phyloP scores from a whole-genome alignment of 495 filamentous ascomycete genomes.

The Neurospora africana region DNA sequence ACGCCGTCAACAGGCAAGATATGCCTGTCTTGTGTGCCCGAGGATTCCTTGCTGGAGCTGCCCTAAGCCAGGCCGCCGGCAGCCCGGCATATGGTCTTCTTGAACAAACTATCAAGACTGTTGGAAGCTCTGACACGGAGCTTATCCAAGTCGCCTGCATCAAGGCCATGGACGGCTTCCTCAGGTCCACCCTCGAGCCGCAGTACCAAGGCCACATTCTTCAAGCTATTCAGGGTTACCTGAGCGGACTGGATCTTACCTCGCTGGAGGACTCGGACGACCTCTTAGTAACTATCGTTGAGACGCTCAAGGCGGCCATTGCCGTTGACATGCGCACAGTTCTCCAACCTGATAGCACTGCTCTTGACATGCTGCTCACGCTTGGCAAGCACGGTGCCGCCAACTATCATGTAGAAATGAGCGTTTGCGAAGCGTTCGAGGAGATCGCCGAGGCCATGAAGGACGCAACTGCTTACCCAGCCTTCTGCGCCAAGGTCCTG shows the following conservation, averaged over 20 bases:
- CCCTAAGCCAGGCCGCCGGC: conserved; percentile 47
- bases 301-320: conserved; percentile 77
- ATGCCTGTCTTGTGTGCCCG: conserved; percentile 65
- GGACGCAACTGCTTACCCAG: conserved; percentile 55
- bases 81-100: conserved; percentile 45
- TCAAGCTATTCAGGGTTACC: conserved; percentile 62
- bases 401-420: conserved; percentile 74
- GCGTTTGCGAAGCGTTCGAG: conserved; percentile 85
- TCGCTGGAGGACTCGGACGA: conserved; percentile 83
- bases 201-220: conserved; percentile 65
- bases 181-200: conserved; percentile 44
- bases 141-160: conserved; percentile 88
- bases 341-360: conserved; percentile 50
- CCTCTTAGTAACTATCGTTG: conserved; percentile 77
- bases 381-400: conserved; percentile 77
- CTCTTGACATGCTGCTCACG: conserved; percentile 78
- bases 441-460: conserved; percentile 55
- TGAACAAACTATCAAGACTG: conserved; percentile 62
- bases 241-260: conserved; percentile 65
- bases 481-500: conserved; percentile 77
- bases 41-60: conserved; percentile 73
- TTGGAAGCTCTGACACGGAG: conserved; percentile 64
- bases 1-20: conserved; percentile 55
- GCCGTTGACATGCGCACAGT: conserved; percentile 63
- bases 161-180: conserved; percentile 74